Percentiles rank a stretch among this genome's conserved stretches.
These are phyloP conservation scores for Sequoiadendron giganteum DNA, from an alignment of 75 land plant genomes.

Conservation along the genomic window DNA sequence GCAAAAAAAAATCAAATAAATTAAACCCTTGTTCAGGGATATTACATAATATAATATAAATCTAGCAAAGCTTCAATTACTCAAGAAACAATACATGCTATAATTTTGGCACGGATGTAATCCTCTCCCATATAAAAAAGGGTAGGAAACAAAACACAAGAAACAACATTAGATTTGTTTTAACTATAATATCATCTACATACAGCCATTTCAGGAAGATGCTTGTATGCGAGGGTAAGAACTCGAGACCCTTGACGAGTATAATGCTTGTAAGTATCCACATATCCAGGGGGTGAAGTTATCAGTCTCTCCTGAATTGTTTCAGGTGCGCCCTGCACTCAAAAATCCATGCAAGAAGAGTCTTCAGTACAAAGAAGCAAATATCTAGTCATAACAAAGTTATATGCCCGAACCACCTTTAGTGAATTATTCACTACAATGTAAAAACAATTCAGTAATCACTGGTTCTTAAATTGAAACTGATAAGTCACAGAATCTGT, in stretches of 20 bases:
- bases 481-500: not conserved
- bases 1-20: too few species aligned
- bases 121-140: not conserved
- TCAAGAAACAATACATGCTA: not conserved
- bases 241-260: conserved; percentile 98
- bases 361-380: not conserved
- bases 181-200: conserved; percentile 18
- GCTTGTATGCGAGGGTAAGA: conserved; percentile 88
- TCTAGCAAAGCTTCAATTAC: not conserved
- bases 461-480: not conserved
- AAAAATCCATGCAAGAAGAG: not conserved
- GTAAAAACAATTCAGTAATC: not conserved
- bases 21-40: too few species aligned
- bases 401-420: not conserved
- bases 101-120: not conserved
- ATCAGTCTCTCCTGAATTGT: conserved; percentile 85
- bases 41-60: not conserved
- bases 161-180: not conserved
- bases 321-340: conserved; percentile 95
- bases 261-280: conserved; percentile 82
- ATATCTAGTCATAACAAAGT: not conserved
- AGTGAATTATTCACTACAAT: not conserved
- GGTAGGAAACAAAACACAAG: not conserved
- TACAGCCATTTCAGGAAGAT: conserved; percentile 95
- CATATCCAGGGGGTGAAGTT: conserved; percentile 55